Conservation (phyloP, 495 filamentous ascomycete genomes). For the Penicillium herquei region DNA sequence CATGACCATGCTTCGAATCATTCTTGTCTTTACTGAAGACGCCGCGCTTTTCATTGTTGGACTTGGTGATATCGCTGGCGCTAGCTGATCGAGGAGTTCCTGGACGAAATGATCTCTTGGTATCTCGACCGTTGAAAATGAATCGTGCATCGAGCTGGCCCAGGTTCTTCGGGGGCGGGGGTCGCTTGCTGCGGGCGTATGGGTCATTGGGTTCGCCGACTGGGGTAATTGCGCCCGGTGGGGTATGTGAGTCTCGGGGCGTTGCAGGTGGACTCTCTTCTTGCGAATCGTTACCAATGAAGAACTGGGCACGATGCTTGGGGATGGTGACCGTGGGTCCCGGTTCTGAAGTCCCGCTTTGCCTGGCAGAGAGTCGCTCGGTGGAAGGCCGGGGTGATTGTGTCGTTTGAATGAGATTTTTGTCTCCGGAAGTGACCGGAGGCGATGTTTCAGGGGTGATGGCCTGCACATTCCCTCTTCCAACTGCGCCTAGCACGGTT, state of each 20-base stretch:
- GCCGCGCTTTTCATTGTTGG: constrained; percentile 39
- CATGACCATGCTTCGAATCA: constrained; percentile 38
- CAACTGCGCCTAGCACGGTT: constrained; percentile 25
- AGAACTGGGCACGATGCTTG: constrained; percentile 69
- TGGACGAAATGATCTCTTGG: constrained; percentile 44
- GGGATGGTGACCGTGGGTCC: constrained; percentile 35
- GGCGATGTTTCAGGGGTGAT: constrained; percentile 50
- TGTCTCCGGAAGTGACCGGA: constrained; percentile 32
- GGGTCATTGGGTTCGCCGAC: constrained; percentile 83
- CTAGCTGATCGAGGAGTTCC: constrained; percentile 44
- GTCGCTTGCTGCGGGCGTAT: constrained; percentile 78
- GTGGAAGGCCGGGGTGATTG: constrained; percentile 50
- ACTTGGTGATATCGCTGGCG: constrained; percentile 44
- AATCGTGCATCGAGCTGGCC: constrained; percentile 79
- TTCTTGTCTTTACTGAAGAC: constrained; percentile 49
- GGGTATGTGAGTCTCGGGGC: constrained; percentile 58
- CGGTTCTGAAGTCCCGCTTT: constrained; percentile 40
- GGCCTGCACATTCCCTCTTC: constrained; percentile 60
- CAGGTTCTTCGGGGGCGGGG: constrained; percentile 65
- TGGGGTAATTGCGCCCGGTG: constrained; percentile 69
- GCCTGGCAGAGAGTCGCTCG: constrained; percentile 34
- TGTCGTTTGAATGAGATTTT: constrained; percentile 28
- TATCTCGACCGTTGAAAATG: constrained; percentile 66
- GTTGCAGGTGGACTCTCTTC: constrained; percentile 56
- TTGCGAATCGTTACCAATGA: constrained; percentile 63